Evolutionary conservation across 2,329 filamentous ascomycete genomes (phyloP).

Genomic region (Pseudogymnoascus sp.): DNA sequence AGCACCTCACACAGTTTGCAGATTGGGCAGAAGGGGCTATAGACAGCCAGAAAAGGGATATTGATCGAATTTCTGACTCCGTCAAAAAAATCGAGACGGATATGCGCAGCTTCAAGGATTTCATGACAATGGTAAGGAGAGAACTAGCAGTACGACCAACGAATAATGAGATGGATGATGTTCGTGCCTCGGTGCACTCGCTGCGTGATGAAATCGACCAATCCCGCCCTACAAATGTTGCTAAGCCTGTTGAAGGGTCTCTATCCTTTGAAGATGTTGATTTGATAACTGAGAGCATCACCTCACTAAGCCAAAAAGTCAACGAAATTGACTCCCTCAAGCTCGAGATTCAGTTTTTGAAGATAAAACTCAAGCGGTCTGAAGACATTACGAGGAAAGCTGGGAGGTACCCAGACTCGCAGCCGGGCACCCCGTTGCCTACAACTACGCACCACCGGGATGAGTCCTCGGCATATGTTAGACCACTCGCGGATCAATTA

Average conservation of each 20-base stretch:
- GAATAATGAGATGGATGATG: slow-evolving; percentile 9
- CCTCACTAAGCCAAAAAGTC: slow-evolving; percentile 17
- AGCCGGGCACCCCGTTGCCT: not conserved
- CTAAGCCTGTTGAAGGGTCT: not conserved
- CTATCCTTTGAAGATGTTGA: slow-evolving; percentile 15
- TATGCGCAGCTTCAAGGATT: slow-evolving; percentile 23
- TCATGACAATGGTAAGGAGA: slow-evolving; percentile 23
- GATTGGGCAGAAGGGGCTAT: slow-evolving; percentile 22
- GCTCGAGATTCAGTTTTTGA: slow-evolving; percentile 18
- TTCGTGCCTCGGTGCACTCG: slow-evolving; percentile 10
- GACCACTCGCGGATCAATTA: not conserved
- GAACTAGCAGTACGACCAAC: slow-evolving; percentile 14
- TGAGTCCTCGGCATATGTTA: not conserved
- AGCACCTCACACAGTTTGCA: slow-evolving; percentile 15
- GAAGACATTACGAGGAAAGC: slow-evolving; percentile 11
- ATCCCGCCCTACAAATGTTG: slow-evolving; percentile 10
- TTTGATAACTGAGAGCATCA: slow-evolving; percentile 16
- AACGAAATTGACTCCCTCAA: slow-evolving; percentile 23
- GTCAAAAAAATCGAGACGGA: slow-evolving; percentile 22
- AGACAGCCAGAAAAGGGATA: slow-evolving; percentile 22
- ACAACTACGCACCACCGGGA: not conserved
- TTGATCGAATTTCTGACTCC: slow-evolving; percentile 23
- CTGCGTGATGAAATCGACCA: slow-evolving; percentile 10
- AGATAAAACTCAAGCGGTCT: slow-evolving; percentile 13
- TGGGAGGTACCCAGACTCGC: not conserved